These are phyloP conservation scores for Centella asiatica DNA, from an alignment of 129 eudicot genomes.

Conservation along the genomic window DNA sequence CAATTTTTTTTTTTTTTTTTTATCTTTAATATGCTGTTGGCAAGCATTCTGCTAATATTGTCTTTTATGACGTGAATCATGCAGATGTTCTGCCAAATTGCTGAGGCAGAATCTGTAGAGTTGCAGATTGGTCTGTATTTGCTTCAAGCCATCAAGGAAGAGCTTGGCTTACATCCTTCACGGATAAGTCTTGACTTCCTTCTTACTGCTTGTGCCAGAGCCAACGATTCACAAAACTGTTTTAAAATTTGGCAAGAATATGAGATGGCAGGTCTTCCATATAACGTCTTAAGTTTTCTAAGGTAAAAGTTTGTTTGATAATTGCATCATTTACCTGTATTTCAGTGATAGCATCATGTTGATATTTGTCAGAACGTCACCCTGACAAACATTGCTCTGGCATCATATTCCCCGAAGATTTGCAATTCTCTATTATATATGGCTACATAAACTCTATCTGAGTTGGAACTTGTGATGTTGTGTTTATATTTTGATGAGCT, in stretches of 20 bases:
- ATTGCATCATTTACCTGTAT: background rate
- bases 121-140: slow-evolving; percentile 58
- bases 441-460: too few relatives aligned
- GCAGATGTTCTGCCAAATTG: slow-evolving; percentile 58
- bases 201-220: slow-evolving; percentile 63
- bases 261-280: slow-evolving; percentile 69
- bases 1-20: background rate
- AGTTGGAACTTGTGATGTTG: too few relatives aligned
- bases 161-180: slow-evolving; percentile 62
- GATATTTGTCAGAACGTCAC: too few relatives aligned
- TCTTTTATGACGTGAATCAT: slow-evolving; percentile 1
- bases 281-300: slow-evolving; percentile 59
- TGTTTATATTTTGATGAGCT: too few relatives aligned
- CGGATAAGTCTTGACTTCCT: slow-evolving; percentile 85
- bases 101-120: slow-evolving; percentile 45
- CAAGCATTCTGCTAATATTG: slow-evolving; percentile 9
- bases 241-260: slow-evolving; percentile 73
- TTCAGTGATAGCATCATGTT: too few relatives aligned
- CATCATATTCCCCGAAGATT: too few relatives aligned
- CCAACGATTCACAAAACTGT: slow-evolving; percentile 54
- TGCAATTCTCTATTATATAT: too few relatives aligned
- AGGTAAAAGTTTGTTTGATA: slow-evolving; percentile 40
- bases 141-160: slow-evolving; percentile 61
- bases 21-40: too few relatives aligned
- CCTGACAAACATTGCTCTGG: too few relatives aligned